Conservation (phyloP, 805 yeast species). For the Candida morakotiae region DNA sequence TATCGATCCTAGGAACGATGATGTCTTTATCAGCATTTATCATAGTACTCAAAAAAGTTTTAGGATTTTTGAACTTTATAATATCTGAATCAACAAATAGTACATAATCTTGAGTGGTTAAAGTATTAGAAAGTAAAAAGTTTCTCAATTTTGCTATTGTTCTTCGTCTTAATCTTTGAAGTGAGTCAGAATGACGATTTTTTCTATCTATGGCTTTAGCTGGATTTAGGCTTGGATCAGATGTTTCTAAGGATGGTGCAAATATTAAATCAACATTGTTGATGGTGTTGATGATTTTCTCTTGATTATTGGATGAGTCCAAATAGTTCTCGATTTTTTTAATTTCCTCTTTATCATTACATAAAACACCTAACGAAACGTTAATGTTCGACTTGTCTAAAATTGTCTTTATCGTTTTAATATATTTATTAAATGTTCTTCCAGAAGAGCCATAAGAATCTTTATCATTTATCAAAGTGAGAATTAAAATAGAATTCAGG, state of each 20-base stretch:
- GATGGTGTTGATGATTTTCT: constrained; percentile 7
- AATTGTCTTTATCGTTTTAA: constrained; percentile 23
- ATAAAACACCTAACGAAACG: constrained; percentile 26
- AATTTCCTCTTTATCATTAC: constrained; percentile 27
- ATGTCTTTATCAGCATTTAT: constrained; percentile 27
- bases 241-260: constrained; percentile 32
- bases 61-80: constrained; percentile 17
- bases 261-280: constrained; percentile 19
- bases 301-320: constrained; percentile 8
- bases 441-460: constrained; percentile 1
- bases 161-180: constrained; percentile 33
- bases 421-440: constrained; percentile 24
- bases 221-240: too few relatives aligned
- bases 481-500: background rate
- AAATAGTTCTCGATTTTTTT: constrained; percentile 15
- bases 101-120: constrained; percentile 27
- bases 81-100: constrained; percentile 38
- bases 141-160: constrained; percentile 35
- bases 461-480: background rate
- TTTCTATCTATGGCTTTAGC: constrained; percentile 13
- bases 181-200: constrained; percentile 21
- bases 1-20: constrained; percentile 31
- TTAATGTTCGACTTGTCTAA: constrained; percentile 13
- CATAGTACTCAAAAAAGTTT: constrained; percentile 21
- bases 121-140: constrained; percentile 24